phyloP scores from a whole-genome alignment of 306 rosid species.

The Gastrolobium villosum region DNA sequence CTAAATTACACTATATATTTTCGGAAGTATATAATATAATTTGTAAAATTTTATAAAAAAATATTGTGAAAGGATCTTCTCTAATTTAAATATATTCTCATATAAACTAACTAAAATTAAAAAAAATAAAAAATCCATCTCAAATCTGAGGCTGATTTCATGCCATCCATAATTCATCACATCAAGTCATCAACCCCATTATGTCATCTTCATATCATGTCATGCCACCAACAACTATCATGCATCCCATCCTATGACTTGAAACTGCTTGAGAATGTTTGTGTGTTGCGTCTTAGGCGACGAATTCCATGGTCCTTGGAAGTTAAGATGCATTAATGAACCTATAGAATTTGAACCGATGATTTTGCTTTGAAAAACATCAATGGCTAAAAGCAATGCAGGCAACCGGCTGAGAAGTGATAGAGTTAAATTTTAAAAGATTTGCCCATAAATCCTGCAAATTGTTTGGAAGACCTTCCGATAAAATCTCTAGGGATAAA shows the following conservation, averaged over 20 bases:
- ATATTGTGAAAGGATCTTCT: too few species aligned
- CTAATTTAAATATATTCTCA: too few species aligned
- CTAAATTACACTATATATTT: too few species aligned
- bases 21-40: too few species aligned
- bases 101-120: too few species aligned
- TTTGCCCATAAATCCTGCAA: too few species aligned
- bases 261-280: slow-evolving; percentile 40
- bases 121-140: too few species aligned
- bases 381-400: neutral
- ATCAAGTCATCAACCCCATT: neutral
- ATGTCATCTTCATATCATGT: neutral
- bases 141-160: too few species aligned
- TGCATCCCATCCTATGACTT: slow-evolving; percentile 30
- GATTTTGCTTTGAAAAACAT: neutral
- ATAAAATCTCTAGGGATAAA: too few species aligned
- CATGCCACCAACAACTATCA: slow-evolving; percentile 20
- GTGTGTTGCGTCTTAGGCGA: neutral
- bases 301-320: slow-evolving; percentile 2
- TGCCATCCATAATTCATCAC: slow-evolving; percentile 26
- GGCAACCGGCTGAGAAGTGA: neutral
- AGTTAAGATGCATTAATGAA: neutral
- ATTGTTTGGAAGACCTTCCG: too few species aligned
- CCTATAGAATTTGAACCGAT: neutral
- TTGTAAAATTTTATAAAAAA: too few species aligned
- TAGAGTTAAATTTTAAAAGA: too few species aligned